These are phyloP conservation scores for Capronia epimyces DNA, from an alignment of 2,329 filamentous ascomycete genomes.

Conservation along the genomic window DNA sequence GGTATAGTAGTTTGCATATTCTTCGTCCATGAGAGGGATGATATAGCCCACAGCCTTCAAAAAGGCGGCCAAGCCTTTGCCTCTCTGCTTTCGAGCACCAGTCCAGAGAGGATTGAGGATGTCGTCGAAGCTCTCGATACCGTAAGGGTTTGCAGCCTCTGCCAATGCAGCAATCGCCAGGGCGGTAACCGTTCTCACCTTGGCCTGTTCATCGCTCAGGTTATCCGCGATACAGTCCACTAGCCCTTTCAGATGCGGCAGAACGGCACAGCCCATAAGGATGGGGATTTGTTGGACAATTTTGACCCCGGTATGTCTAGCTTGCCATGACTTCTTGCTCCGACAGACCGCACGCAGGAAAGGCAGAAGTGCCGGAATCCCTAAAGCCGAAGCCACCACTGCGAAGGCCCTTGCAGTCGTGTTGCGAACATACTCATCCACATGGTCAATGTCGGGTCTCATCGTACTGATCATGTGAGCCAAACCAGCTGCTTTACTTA, in stretches of 20 bases:
- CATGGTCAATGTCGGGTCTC: conserved; percentile 96
- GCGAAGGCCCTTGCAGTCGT: conserved; percentile 96
- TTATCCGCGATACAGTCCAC: conserved; percentile 96
- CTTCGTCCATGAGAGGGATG: conserved; percentile 98
- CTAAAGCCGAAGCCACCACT: conserved; percentile 90
- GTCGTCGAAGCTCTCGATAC: conserved; percentile 98
- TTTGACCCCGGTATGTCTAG: conserved; percentile 95
- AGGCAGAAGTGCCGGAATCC: conserved; percentile 88
- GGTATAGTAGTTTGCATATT: conserved; percentile 98
- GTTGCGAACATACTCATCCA: conserved; percentile 97
- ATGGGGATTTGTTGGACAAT: conserved; percentile 99
- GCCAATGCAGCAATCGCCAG: conserved; percentile 91
- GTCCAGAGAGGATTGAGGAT: conserved; percentile 97
- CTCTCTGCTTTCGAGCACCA: conserved; percentile 88
- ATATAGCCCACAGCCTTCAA: conserved; percentile 97
- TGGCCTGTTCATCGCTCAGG: conserved; percentile 94
- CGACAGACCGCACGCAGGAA: conserved; percentile 93
- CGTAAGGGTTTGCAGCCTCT: conserved; percentile 94
- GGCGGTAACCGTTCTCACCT: conserved; percentile 92
- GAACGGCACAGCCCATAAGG: conserved; percentile 92
- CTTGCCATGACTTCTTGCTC: conserved; percentile 99
- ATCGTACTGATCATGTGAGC: conserved; percentile 99
- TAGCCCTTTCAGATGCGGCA: conserved; percentile 90
- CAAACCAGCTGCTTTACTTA: conserved; percentile 91
- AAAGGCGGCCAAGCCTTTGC: conserved; percentile 91